Evolutionary conservation across 164 flowering plant species (phyloP), one percentile per base, ranked within the genome.

Genomic region (Magnolia changhungtana): DNA sequence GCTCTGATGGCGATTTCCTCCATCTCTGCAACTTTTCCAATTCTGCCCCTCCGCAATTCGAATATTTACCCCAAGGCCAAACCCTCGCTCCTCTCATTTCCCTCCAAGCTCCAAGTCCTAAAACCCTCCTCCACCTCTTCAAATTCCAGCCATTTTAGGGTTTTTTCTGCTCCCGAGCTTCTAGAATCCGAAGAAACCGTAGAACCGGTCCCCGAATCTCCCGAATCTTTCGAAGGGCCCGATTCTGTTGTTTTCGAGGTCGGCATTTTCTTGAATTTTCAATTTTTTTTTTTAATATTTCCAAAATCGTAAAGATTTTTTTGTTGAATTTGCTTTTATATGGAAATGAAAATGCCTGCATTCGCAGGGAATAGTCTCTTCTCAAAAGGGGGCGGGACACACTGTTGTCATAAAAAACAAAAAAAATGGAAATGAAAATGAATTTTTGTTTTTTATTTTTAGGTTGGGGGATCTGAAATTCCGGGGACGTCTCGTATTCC

Each of bases 151-250:
- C 67, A 83, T 4, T 78, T 83, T 9, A 86, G 74, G 82, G 79
- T 82, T 79, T 88, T 81, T 66, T 92, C 98, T 58, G 89, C 91
- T 67, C 90, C 98, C 29, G 96, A 91, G 81, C 78, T 80, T 67
- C 71, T 92, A 70, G 88, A 86, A 6, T 68, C 88, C 64, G 77
- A 74, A 70, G 77, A 29, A 23, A 49, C 37, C 18, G 27, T 69
- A 23, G 84, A 70, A 50, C 37, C 58, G 3, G 61, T 49, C 50
- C n/a, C 74, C 67, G 87, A 84, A 68, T 72, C 75, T 65, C n/a
- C 74, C 67, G 87, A 84, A 68, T 72, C 75, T 65, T 51, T 79
- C 7, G 88, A 80, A 1, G 84, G 61, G 6, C 78, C 84, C 31
- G 87, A 77, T 11, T 75, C 80, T 21, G 67, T 18, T 3, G 55